Conservation (phyloP, 495 filamentous ascomycete species). For the Friedmanniomyces endolithicus region DNA sequence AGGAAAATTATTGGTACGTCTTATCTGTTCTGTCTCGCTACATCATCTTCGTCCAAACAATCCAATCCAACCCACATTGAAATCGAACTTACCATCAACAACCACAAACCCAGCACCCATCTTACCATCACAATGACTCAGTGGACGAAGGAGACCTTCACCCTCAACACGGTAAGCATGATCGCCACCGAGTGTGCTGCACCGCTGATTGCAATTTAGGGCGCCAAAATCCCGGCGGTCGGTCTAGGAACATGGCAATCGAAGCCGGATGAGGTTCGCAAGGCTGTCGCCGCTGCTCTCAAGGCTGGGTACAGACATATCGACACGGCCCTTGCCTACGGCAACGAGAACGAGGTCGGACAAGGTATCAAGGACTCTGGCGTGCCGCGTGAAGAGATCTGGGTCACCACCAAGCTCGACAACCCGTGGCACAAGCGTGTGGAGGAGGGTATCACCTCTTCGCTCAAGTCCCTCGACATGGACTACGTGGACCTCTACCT, state of each 20-base stretch:
- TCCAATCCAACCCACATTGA: too few relatives aligned
- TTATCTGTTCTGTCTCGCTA: background rate
- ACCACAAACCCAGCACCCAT: background rate
- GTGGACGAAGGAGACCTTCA: conserved; percentile 46
- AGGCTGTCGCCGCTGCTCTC: conserved; percentile 66
- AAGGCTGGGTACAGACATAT: conserved; percentile 61
- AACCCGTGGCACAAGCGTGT: conserved; percentile 68
- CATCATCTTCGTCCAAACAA: background rate
- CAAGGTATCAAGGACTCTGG: conserved; percentile 68
- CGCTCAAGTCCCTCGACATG: conserved; percentile 54
- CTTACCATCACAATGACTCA: background rate
- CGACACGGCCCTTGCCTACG: conserved; percentile 67
- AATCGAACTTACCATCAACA: background rate
- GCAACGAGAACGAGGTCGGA: conserved; percentile 74
- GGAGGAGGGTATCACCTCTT: conserved; percentile 54
- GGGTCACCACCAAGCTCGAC: conserved; percentile 79
- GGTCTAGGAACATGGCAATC: conserved; percentile 80
- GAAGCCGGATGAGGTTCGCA: conserved; percentile 44
- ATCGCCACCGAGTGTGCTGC: background rate
- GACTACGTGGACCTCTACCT: conserved; percentile 80
- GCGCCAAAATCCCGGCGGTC: conserved; percentile 64
- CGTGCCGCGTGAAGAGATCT: conserved; percentile 69
- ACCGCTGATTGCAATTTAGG: conserved; percentile 19
- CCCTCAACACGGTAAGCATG: conserved; percentile 50
- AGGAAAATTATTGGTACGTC: conserved; percentile 4